Conservation (phyloP, 2,329 filamentous ascomycete species). For the Periglandula ipomoeae region DNA sequence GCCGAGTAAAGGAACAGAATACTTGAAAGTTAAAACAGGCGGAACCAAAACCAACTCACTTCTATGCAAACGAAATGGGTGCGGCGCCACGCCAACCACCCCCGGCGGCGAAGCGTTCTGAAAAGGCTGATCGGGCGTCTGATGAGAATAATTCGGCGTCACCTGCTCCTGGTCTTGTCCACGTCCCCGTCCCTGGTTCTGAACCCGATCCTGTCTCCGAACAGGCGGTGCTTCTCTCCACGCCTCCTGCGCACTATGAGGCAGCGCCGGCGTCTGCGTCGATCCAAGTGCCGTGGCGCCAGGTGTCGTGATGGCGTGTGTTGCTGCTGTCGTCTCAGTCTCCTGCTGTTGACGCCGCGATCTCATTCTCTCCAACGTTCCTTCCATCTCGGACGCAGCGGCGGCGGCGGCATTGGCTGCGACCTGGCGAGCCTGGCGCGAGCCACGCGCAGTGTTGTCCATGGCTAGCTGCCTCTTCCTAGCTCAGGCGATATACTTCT, state of each 20-base stretch:
- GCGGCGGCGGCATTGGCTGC: constrained; percentile 11
- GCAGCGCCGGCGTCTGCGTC: constrained; percentile 3
- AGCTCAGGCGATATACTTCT: background rate
- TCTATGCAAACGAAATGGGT: constrained; percentile 28
- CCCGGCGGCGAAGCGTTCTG: constrained; percentile 10
- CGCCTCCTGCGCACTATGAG: background rate
- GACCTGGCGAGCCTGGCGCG: constrained; percentile 21
- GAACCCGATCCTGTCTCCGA: constrained; percentile 5
- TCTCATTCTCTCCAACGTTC: background rate
- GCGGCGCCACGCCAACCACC: constrained; percentile 19
- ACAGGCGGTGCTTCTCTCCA: background rate
- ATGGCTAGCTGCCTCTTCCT: constrained; percentile 10
- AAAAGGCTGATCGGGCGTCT: constrained; percentile 9
- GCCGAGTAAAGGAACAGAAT: no score
- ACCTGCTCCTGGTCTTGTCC: constrained; percentile 7
- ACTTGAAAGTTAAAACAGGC: no score
- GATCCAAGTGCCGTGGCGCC: background rate
- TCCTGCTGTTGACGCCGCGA: constrained; percentile 3
- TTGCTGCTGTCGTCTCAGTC: background rate
- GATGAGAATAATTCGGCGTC: constrained; percentile 12
- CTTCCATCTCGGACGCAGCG: background rate
- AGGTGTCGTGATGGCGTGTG: background rate
- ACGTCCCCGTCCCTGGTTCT: constrained; percentile 6
- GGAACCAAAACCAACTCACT: constrained; percentile 19
- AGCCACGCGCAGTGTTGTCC: constrained; percentile 21